Base-by-base conservation (phyloP, 352 stramenopile genomes). In the Phytopythium litorale region DNA sequence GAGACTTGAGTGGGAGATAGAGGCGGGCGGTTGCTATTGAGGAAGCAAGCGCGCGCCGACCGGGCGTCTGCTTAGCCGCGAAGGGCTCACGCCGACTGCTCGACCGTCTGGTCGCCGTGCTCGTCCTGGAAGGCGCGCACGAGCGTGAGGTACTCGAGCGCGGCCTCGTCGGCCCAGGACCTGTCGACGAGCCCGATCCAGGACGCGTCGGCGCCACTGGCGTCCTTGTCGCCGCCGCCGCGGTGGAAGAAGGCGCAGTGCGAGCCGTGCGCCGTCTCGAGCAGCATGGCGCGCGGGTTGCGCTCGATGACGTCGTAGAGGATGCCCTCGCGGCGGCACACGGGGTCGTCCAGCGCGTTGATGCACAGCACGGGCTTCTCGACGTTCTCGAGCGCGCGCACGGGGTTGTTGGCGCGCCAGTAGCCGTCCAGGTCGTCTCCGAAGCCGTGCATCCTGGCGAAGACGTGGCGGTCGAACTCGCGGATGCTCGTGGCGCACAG, bases 161-260 rank as follows among this genome's bases (percentile, higher is more conserved):
- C 78, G 23, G 68, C 74, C 37, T 70, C 65, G 59, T 90, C 60
- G 16, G 79, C 82, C 84, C 84, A 94, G 0, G 82, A 88, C 43
- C 84, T 78, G 56, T 88, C 73, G 19, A 69, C 28, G 46, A 52
- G 46, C 9, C 43, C 43, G 43, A 50, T 23, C 43, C 43, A 50
- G n/a, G 43, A 50, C 43, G 43, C 0, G n/a, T 50, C 43, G 43
- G 0, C n/a, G 6, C 8, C 4, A 61, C 13, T 18, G 9, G 16
- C n/a, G n/a, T n/a, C n/a, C n/a, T n/a, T 13, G 43, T 11, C 78
- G 40, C 37, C 67, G 66, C 3, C n/a, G 9, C 33, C 2, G 33
- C 66, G 59, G 56, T 82, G 60, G 58, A 61, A 82, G 59, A 79
- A 82, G 55, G 69, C 74, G 48, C 74, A 82, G 56, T 82, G 74